Base-by-base conservation (phyloP, 2,329 filamentous ascomycete genomes). In the Penicillium sp. region DNA sequence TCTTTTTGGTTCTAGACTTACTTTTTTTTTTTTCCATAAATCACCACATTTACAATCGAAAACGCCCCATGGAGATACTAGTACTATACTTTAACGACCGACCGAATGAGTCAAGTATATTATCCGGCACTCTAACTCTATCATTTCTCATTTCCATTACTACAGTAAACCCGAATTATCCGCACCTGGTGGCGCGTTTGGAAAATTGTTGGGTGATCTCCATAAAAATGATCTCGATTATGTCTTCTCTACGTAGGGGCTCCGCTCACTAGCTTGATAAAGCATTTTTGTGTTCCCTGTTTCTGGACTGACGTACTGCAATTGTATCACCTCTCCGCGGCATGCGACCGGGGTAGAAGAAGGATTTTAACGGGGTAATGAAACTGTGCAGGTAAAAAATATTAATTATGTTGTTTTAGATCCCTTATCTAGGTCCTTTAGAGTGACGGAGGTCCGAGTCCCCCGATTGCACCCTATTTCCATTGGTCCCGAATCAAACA, bases 231-330 rank as follows among this genome's bases (percentile, higher is more conserved):
- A 46, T 37, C 42, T 22, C 19, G 50, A 53, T 37, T 45, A 27
- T 35, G 16, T 16, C 29, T 37, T n/a, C 27, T 24, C 29, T 49
- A 44, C 35, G 27, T 43, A 42, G 19, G 39, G 48, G 59, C 35
- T 46, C 43, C 49, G 47, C 46, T 50, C 58, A 44, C 39, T 45
- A 53, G 43, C 43, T 46, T 24, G 16, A 43, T 29, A 31, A 21
- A 11, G 14, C 43, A 37, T 53, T 53, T 37, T 53, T 53, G 52
- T 59, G 27, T 66, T 66, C 58, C 63, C 58, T 60, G 59, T 65
- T 63, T 65, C 56, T 56, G 49, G 35, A 57, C 57, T 60, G 58
- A 65, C 63, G 63, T 60, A 63, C 45, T 37, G 21, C 50, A 39
- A 57, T 51, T 56, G 57, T 66, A 60, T 52, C 46, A 63, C 62